phyloP scores from a whole-genome alignment of 2,329 filamentous ascomycete genomes.

The Plectosphaerella sp. region DNA sequence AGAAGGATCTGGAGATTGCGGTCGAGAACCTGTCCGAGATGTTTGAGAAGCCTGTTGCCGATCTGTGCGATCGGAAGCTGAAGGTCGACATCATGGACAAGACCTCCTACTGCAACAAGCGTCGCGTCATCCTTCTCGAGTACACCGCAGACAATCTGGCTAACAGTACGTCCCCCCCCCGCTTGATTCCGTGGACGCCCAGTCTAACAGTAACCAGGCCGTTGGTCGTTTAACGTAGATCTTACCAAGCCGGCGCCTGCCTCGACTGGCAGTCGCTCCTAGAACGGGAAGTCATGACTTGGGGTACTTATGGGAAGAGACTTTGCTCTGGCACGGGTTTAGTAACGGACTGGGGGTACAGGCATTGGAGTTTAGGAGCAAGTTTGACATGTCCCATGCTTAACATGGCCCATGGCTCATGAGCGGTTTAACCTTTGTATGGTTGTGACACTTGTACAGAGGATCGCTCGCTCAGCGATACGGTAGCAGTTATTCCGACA shows the following conservation, averaged over 20 bases:
- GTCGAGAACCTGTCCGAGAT: constrained; percentile 97
- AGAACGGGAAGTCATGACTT: too few relatives aligned
- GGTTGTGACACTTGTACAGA: too few relatives aligned
- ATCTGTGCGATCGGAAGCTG: constrained; percentile 79
- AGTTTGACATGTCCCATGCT: too few relatives aligned
- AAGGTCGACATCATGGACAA: constrained; percentile 99
- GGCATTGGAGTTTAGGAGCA: too few relatives aligned
- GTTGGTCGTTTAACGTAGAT: constrained; percentile 41
- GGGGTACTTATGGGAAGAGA: too few relatives aligned
- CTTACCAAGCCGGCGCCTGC: constrained; percentile 14
- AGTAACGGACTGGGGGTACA: too few relatives aligned
- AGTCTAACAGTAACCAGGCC: constrained; percentile 27
- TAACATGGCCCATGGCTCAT: too few relatives aligned
- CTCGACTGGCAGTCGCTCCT: neutral
- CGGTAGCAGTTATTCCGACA: too few relatives aligned
- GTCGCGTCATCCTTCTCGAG: constrained; percentile 81
- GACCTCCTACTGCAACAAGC: constrained; percentile 92
- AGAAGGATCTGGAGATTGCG: constrained; percentile 95
- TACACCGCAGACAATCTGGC: constrained; percentile 92
- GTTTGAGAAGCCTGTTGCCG: constrained; percentile 95
- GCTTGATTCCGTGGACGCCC: constrained; percentile 22
- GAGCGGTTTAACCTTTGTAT: too few relatives aligned
- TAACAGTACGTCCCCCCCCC: constrained; percentile 54
- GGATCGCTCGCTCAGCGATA: too few relatives aligned
- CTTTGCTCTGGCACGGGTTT: too few relatives aligned